Base-by-base conservation (phyloP, 495 filamentous ascomycete species). In the Aspergillus wentii region DNA sequence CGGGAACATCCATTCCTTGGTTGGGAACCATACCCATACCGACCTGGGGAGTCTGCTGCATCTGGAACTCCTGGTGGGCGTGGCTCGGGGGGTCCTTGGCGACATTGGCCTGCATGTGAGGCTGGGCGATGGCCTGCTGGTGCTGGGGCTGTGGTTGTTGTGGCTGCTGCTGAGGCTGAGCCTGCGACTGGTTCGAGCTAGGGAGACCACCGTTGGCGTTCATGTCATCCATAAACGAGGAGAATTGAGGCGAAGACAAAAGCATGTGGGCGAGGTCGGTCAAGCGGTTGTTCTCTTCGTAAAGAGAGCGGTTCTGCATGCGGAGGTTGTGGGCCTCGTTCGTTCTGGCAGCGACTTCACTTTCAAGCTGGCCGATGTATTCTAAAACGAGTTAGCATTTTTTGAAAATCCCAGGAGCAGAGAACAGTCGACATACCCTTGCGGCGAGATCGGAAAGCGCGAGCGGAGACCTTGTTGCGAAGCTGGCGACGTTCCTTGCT, bases 401-500 rank as follows among this genome's bases (percentile, higher is more conserved):
- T 20, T 26, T 54, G 28, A 39, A 15, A 31, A 23, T 31, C 34
- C 20, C 14, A 33, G 30, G 13, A n/a, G n/a, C 11, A 35, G 16
- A 40, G 34, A 37, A 22, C 8, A 6, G 2, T 14, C 2, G 8
- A 53, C 78, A 69, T 78, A 96, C 92, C 91, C 72, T 99, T 99
- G 66, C 92, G 81, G 46, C 92, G 74, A 17, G 88, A 94, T 22
- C 92, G 83, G 79, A 99, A 99, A 27, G 89, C 90, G 39, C 92
- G 80, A 42, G 92, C 92, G 25, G 92, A 99, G 8, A 99, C 92
- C 64, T 99, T 99, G 73, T 99, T 99, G 29, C 92, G 79, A 4
- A 99, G 66, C 61, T 97, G 92, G 25, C 92, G 79, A 26, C 92
- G 79, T 66, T 96, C 88, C 61, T 95, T 95, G 71, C 85, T 89